These are phyloP conservation scores for Russula olivacea DNA, from an alignment of 768 basidiomycete species.

Conservation along the genomic window DNA sequence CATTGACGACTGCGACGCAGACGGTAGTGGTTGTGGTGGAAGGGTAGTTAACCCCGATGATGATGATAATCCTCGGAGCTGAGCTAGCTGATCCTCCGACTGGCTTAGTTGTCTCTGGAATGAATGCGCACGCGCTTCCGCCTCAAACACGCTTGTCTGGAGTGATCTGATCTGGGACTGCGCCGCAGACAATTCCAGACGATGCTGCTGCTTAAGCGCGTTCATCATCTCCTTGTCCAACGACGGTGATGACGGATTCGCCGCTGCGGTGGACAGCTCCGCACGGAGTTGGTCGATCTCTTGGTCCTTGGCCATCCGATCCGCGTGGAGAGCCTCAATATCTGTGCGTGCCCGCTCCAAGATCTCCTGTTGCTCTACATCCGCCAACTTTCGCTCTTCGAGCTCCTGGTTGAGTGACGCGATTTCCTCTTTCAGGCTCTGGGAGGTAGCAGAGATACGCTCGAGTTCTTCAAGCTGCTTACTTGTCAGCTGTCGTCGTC, in stretches of 20 bases:
- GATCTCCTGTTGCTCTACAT: conserved; percentile 60
- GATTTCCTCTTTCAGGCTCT: conserved; percentile 50
- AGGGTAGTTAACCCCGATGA: conserved; percentile 30
- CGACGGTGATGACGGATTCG: conserved; percentile 41
- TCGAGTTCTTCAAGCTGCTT: conserved; percentile 56
- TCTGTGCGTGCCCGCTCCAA: conserved; percentile 61
- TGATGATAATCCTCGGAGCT: conserved; percentile 39
- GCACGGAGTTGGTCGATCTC: conserved; percentile 58
- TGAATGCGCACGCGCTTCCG: conserved; percentile 60
- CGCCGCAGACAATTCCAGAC: conserved; percentile 72
- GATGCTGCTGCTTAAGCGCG: conserved; percentile 66
- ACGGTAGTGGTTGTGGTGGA: conserved; percentile 27
- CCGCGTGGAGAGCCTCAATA: conserved; percentile 60
- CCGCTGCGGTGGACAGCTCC: conserved; percentile 39
- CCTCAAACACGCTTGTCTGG: conserved; percentile 67
- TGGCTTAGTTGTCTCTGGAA: conserved; percentile 60
- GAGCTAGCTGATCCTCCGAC: conserved; percentile 61
- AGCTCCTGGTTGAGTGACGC: conserved; percentile 47
- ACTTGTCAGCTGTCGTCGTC: conserved; percentile 49
- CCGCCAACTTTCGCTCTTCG: conserved; percentile 39
- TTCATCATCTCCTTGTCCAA: conserved; percentile 71
- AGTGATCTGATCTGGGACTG: conserved; percentile 74
- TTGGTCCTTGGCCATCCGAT: conserved; percentile 55
- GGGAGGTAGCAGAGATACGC: conserved; percentile 41
- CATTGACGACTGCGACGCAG: conserved; percentile 31